Evolutionary conservation across 345 rosid species (phyloP).

Genomic region (Eucalyptus erythrocorys): DNA sequence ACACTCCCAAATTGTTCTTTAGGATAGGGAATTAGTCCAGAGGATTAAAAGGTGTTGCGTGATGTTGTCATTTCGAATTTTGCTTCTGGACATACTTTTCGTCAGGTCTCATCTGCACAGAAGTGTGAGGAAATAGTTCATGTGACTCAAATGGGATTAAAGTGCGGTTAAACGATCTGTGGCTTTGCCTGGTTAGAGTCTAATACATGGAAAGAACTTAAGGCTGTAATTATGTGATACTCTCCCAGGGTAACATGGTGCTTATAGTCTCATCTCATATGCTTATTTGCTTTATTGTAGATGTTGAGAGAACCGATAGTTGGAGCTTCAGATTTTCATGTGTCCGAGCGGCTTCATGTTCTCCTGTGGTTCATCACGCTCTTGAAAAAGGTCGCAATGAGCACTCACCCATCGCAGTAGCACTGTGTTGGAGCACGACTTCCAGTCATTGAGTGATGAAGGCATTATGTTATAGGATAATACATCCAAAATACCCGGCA

Average conservation of each 20-base stretch:
- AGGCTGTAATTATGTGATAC: neutral
- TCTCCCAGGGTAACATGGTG: neutral
- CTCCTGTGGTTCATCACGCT: neutral
- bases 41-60: constrained; percentile 7
- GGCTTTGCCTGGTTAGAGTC: too few relatives aligned
- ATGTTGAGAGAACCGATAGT: neutral
- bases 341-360: neutral
- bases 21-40: neutral
- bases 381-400: neutral
- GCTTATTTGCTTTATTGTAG: neutral
- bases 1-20: neutral
- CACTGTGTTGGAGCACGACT: too few relatives aligned
- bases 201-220: neutral
- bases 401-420: too few relatives aligned
- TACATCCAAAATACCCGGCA: too few relatives aligned
- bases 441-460: neutral
- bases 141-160: neutral
- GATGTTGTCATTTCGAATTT: constrained; percentile 29
- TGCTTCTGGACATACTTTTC: neutral
- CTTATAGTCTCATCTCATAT: neutral
- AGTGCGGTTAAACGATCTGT: too few relatives aligned
- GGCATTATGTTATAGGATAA: neutral
- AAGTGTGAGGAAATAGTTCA: neutral
- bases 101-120: neutral
- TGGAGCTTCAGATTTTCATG: neutral